These are phyloP conservation scores for Stemphylium vesicarium DNA, from an alignment of 2,329 filamentous ascomycete genomes.

Conservation along the genomic window DNA sequence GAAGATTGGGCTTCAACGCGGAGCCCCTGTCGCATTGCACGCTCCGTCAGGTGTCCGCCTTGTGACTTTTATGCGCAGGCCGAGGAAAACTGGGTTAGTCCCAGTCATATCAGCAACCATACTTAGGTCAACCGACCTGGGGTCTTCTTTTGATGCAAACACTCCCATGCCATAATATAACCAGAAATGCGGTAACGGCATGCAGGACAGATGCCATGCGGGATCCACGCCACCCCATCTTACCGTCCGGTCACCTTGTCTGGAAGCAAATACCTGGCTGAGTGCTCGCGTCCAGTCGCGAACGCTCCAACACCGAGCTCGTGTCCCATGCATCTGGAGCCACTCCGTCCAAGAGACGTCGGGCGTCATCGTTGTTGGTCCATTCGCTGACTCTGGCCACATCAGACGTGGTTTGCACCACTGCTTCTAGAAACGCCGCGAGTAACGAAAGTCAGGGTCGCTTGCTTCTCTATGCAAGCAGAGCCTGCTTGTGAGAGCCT, in stretches of 20 bases:
- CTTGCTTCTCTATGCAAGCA: constrained; percentile 1
- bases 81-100: too few relatives aligned
- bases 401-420: too few relatives aligned
- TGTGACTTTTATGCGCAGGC: neutral
- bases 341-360: too few relatives aligned
- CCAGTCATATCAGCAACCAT: too few relatives aligned
- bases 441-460: neutral
- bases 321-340: too few relatives aligned
- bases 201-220: constrained; percentile 1
- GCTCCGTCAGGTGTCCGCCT: constrained; percentile 1
- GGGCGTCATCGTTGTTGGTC: too few relatives aligned
- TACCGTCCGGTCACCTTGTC: neutral
- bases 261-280: neutral
- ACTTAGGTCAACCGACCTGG: constrained; percentile 12
- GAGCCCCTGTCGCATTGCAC: constrained; percentile 1
- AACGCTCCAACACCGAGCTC: too few relatives aligned
- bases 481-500: constrained; percentile 9
- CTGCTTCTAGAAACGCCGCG: neutral
- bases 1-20: constrained; percentile 2
- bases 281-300: too few relatives aligned
- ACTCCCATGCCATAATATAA: constrained; percentile 5
- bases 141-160: constrained; percentile 1
- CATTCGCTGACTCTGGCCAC: neutral
- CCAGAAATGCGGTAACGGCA: constrained; percentile 2
- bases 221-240: constrained; percentile 5